phyloP scores from a whole-genome alignment of 768 basidiomycete species.

The Agrocybe chaxingu region DNA sequence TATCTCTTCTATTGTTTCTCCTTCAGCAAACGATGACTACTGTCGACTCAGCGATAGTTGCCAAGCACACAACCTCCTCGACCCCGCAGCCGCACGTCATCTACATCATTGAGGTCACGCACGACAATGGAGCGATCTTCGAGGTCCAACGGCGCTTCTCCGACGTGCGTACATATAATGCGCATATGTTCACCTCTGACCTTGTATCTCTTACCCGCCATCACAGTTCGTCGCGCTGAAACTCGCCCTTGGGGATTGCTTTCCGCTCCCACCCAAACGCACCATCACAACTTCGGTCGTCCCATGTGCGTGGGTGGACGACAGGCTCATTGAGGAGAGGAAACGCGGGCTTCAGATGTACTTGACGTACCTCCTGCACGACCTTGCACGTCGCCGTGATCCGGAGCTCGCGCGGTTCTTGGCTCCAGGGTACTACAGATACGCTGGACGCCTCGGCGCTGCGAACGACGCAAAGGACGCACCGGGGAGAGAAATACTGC shows the following conservation, averaged over 20 bases:
- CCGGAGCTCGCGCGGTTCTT: constrained; percentile 19
- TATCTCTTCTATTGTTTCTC: background rate
- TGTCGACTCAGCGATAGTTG: constrained; percentile 8
- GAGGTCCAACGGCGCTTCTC: constrained; percentile 16
- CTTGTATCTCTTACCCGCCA: background rate
- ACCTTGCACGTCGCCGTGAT: constrained; percentile 28
- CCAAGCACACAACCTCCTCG: constrained; percentile 16
- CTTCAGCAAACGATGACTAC: constrained; percentile 1
- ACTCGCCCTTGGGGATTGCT: constrained; percentile 30
- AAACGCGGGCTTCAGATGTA: constrained; percentile 43
- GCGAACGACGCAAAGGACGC: too few relatives aligned
- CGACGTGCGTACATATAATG: constrained; percentile 6
- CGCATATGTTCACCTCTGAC: constrained; percentile 16
- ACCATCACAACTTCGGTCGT: constrained; percentile 39
- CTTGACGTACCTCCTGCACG: constrained; percentile 32
- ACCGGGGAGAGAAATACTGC: background rate
- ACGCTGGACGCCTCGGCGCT: constrained; percentile 33
- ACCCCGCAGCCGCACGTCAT: constrained; percentile 13
- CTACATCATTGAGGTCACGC: constrained; percentile 16
- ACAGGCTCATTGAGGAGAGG: constrained; percentile 46
- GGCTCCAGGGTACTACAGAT: constrained; percentile 6
- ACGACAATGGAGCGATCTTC: constrained; percentile 10
- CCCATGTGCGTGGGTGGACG: constrained; percentile 51
- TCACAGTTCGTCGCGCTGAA: constrained; percentile 32
- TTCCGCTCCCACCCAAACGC: constrained; percentile 45